Evolutionary conservation across 2,329 filamentous ascomycete genomes (phyloP).

Genomic region (Septoria linicola): DNA sequence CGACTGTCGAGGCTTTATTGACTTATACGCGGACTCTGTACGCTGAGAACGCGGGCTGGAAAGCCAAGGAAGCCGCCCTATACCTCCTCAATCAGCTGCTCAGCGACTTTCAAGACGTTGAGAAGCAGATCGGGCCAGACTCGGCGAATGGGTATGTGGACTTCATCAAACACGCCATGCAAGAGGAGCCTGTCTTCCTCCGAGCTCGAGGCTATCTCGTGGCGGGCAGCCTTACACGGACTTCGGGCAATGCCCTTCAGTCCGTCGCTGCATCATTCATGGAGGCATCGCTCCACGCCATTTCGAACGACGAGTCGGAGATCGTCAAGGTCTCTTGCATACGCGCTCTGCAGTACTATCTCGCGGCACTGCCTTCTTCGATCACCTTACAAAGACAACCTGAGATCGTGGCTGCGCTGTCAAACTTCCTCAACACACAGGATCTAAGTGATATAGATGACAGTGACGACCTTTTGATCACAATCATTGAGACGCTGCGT

Average conservation of each 20-base stretch:
- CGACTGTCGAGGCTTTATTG: constrained; percentile 75
- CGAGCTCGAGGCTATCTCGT: constrained; percentile 84
- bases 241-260: constrained; percentile 57
- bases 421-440: constrained; percentile 73
- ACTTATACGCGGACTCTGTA: constrained; percentile 75
- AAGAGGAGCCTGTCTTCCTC: constrained; percentile 70
- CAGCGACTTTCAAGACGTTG: constrained; percentile 77
- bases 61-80: constrained; percentile 74
- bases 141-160: constrained; percentile 73
- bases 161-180: constrained; percentile 75
- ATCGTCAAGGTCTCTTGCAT: constrained; percentile 91
- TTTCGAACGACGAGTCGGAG: constrained; percentile 74
- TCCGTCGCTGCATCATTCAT: constrained; percentile 62
- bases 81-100: constrained; percentile 83
- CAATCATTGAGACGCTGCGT: constrained; percentile 80
- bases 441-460: constrained; percentile 82
- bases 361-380: constrained; percentile 53
- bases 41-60: constrained; percentile 56
- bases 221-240: constrained; percentile 73
- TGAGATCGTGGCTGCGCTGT: constrained; percentile 60
- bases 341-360: constrained; percentile 73
- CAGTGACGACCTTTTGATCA: constrained; percentile 87
- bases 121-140: constrained; percentile 67
- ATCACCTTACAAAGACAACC: constrained; percentile 59
- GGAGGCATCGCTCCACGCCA: constrained; percentile 71